A percentile compares a stretch with the other conserved stretches of the same genome.
phyloP scores from a whole-genome alignment of 1,139 yeast genomes.

The Debaryomyces fabryi region DNA sequence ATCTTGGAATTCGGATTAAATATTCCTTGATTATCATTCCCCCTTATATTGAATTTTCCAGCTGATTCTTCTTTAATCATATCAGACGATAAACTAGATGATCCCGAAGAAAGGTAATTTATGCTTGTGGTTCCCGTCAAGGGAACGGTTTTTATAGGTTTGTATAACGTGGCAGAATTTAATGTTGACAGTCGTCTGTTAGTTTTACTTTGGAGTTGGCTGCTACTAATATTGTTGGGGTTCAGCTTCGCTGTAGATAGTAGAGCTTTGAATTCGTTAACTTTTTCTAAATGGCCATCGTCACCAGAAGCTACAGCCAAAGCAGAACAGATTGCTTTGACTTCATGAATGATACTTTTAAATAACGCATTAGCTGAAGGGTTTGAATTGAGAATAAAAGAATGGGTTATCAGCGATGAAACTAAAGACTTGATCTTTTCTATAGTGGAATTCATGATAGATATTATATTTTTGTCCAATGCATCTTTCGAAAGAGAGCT shows the following conservation, averaged over 20 bases:
- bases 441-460: neutral
- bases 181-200: neutral
- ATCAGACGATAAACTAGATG: neutral
- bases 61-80: neutral
- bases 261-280: neutral
- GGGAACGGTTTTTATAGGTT: constrained; percentile 6
- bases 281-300: constrained; percentile 1
- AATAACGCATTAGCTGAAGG: constrained; percentile 13
- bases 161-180: constrained; percentile 1
- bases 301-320: constrained; percentile 18
- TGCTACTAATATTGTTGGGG: neutral
- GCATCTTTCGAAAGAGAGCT: neutral
- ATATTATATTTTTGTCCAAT: neutral
- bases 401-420: neutral
- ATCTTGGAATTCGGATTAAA: neutral
- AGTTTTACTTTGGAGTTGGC: neutral
- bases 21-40: neutral
- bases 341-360: constrained; percentile 25
- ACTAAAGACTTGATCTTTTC: neutral
- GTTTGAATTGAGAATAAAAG: neutral
- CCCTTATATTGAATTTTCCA: neutral
- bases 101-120: constrained; percentile 9
- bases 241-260: neutral
- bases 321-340: constrained; percentile 26
- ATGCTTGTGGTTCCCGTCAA: constrained; percentile 7